Evolutionary conservation across 305 asterid species (phyloP), one percentile per base, ranked within the genome.

Genomic region (Ajuga reptans): DNA sequence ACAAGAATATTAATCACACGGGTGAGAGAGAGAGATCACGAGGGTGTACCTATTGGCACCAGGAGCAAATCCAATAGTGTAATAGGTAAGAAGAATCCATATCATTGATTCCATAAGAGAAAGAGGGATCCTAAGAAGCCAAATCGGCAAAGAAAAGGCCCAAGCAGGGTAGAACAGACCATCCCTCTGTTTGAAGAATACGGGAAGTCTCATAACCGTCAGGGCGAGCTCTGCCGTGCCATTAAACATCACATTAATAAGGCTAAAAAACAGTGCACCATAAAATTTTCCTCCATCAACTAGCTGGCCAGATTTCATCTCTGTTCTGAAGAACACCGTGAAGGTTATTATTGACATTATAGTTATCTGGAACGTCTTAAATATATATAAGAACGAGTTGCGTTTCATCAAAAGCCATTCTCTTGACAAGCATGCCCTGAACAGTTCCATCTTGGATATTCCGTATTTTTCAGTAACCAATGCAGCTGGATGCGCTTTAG

Each of bases 31-130:
- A 33, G 33, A 14, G 15, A 47, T 58, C 18, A 34, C 5, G 62
- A 67, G 39, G 29, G 39, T 78, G 58, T 83, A 89, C 98, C 98
- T 85, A 77, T 80, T 79, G 52, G 92, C 77, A 56, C 72, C 85
- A 64, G 98, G 98, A 72, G 96, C 96, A 70, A 92, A 89, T 58
- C 98, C 98, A 50, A 92, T 86, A 12, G 96, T 85, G 82, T 92
- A 92, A 76, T 92, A 92, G 16, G 96, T 89, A 71, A 92, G 95
- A 73, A 82, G 39, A 31, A 84, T 75, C 98, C 98, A 92, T 76
- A 89, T 89, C 37, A 81, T 72, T 15, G 98, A 89, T 73, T 92
- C 98, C 85, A 86, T 59, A 16, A 89, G 64, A 17, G 96, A 89
- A 58, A 92, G 83, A 12, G 98, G 98, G 72, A 92, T 85, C 74